Evolutionary conservation across 2,329 filamentous ascomycete species (phyloP).

Genomic region (Trichoderma hamatum): DNA sequence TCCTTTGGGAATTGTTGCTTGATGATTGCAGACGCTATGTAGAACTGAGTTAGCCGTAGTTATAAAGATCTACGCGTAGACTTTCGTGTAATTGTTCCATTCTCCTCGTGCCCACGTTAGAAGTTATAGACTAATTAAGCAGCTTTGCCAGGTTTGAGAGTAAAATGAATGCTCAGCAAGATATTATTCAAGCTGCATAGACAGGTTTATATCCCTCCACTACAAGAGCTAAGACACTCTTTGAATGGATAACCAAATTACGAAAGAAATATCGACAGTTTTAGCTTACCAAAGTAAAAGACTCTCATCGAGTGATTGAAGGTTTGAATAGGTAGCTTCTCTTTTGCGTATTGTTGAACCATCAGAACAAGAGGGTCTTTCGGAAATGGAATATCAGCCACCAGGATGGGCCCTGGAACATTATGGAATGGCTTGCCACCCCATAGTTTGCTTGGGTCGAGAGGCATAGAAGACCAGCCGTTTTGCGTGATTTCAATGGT

Average conservation of each 20-base stretch:
- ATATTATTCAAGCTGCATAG: too few relatives aligned
- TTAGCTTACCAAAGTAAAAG: conserved; percentile 61
- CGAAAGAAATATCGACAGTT: too few relatives aligned
- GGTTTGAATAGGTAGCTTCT: conserved; percentile 55
- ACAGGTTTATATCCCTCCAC: too few relatives aligned
- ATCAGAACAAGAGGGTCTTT: conserved; percentile 48
- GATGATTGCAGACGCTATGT: conserved; percentile 47
- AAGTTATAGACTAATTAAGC: background rate
- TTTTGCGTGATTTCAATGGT: conserved; percentile 39
- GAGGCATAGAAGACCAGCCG: conserved; percentile 51
- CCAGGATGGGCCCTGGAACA: too few relatives aligned
- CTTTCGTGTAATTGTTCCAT: background rate
- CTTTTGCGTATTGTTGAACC: conserved; percentile 53
- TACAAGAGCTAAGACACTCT: too few relatives aligned
- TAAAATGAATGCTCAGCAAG: too few relatives aligned
- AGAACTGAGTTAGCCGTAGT: background rate
- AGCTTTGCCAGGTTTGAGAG: too few relatives aligned
- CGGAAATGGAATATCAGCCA: too few relatives aligned
- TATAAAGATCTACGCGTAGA: too few relatives aligned
- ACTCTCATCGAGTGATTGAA: conserved; percentile 74
- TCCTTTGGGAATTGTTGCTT: conserved; percentile 48
- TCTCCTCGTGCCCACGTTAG: background rate
- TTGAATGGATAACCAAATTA: too few relatives aligned
- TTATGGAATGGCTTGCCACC: conserved; percentile 43
- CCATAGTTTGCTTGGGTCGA: conserved; percentile 46